These are phyloP conservation scores for Arthrinium phaeospermum DNA, from an alignment of 2,329 filamentous ascomycete species.

Conservation along the genomic window DNA sequence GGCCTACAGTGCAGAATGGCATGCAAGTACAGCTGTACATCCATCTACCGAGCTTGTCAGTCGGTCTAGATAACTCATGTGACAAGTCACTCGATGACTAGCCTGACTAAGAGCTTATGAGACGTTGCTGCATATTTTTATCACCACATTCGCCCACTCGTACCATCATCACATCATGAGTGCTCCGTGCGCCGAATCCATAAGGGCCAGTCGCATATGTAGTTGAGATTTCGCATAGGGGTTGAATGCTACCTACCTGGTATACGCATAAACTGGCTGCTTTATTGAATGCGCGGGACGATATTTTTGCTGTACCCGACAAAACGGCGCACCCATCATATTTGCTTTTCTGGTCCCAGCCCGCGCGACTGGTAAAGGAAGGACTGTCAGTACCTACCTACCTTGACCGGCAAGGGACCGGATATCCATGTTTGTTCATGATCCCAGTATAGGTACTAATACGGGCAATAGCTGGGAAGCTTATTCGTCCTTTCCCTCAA, in stretches of 20 bases:
- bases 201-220: not conserved
- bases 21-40: not conserved
- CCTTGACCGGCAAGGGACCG: too few relatives aligned
- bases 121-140: not conserved
- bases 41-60: not conserved
- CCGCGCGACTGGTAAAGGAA: not conserved
- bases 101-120: conserved; percentile 13
- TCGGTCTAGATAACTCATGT: conserved; percentile 14
- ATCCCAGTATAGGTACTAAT: not conserved
- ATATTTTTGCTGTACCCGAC: not conserved
- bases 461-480: not conserved
- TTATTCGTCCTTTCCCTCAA: conserved; percentile 3
- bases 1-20: not conserved
- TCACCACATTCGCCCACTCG: not conserved
- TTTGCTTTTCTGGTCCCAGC: conserved; percentile 5
- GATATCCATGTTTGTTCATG: not conserved
- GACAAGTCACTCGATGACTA: not conserved
- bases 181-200: not conserved
- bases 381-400: not conserved
- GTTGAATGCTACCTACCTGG: not conserved
- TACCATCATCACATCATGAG: conserved; percentile 4
- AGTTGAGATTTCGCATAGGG: not conserved
- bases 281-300: conserved; percentile 1
- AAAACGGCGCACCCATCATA: not conserved
- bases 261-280: not conserved